Evolutionary conservation across 2,329 filamentous ascomycete species (phyloP).

Genomic region (Chalara sp.): DNA sequence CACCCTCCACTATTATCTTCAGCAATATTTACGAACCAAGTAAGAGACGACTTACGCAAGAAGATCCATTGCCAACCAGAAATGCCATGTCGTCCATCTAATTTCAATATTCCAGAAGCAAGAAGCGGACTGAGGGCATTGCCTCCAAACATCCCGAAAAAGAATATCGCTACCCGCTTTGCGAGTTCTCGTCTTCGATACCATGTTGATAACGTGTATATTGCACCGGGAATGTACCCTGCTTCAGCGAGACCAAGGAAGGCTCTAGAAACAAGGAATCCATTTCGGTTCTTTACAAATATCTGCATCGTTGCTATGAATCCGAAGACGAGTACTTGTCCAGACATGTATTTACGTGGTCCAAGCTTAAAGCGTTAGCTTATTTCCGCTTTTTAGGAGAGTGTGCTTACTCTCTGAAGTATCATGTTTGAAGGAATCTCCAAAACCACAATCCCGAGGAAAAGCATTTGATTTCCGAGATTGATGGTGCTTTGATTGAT

Average conservation of each 20-base stretch:
- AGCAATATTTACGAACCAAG: too few species aligned
- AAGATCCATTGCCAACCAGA: slow-evolving; percentile 17
- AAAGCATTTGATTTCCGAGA: slow-evolving; percentile 25
- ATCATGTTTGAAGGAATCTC: slow-evolving; percentile 29
- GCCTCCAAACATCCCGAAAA: slow-evolving; percentile 48
- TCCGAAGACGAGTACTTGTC: slow-evolving; percentile 29
- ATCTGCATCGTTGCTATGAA: slow-evolving; percentile 26
- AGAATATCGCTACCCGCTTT: slow-evolving; percentile 53
- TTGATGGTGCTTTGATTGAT: slow-evolving; percentile 25
- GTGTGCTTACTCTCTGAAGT: slow-evolving; percentile 13
- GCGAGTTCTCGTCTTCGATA: slow-evolving; percentile 53
- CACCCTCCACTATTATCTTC: slow-evolving; percentile 19
- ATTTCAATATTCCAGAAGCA: slow-evolving; percentile 32
- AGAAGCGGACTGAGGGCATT: slow-evolving; percentile 57
- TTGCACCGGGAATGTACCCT: slow-evolving; percentile 46
- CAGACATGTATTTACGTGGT: slow-evolving; percentile 24
- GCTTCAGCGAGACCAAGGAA: slow-evolving; percentile 46
- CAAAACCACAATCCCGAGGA: slow-evolving; percentile 25
- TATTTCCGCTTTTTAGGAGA: neutral
- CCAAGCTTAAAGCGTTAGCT: slow-evolving; percentile 11
- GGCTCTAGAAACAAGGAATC: slow-evolving; percentile 40
- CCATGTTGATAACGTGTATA: slow-evolving; percentile 57
- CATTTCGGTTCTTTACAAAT: slow-evolving; percentile 35
- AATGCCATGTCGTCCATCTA: slow-evolving; percentile 7
- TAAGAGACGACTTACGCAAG: neutral